A percentile compares a stretch with the other conserved stretches of the same genome.
phyloP scores from a whole-genome alignment of 2,329 filamentous ascomycete species.

The Aspergillus sp. region DNA sequence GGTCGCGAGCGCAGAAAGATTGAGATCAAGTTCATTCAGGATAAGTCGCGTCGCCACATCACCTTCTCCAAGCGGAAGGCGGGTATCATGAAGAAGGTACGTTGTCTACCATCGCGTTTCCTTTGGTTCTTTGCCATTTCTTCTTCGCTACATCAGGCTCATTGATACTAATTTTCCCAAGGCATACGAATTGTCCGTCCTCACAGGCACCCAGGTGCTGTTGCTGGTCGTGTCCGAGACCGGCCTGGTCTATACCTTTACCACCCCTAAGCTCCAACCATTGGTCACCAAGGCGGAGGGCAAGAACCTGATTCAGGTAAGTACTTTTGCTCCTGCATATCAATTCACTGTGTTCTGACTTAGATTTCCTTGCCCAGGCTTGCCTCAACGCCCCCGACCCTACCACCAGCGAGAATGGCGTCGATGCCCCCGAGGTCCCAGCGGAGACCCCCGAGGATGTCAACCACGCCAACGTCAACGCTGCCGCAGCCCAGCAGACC shows the following conservation, averaged over 20 bases:
- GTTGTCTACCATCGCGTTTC: conserved; percentile 31
- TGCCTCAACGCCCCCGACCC: conserved; percentile 96
- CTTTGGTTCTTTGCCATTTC: conserved; percentile 1
- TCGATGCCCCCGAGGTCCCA: conserved; percentile 62
- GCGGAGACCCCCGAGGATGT: conserved; percentile 92
- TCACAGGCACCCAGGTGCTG: conserved; percentile 95
- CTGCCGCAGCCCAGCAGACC: conserved; percentile 50
- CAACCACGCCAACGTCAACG: conserved; percentile 65
- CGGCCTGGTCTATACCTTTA: conserved; percentile 95
- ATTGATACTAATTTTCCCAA: conserved; percentile 33
- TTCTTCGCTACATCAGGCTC: neutral
- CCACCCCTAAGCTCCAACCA: conserved; percentile 94
- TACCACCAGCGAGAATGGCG: conserved; percentile 71
- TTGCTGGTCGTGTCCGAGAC: conserved; percentile 96
- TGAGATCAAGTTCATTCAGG: conserved; percentile 99
- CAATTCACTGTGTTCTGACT: conserved; percentile 1
- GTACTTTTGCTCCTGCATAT: conserved; percentile 19
- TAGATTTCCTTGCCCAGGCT: conserved; percentile 53
- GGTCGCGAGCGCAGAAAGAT: conserved; percentile 98
- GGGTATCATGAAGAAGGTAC: conserved; percentile 99
- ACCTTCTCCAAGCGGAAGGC: conserved; percentile 99
- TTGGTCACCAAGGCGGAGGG: conserved; percentile 97
- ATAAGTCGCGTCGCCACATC: conserved; percentile 98
- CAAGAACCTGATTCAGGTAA: conserved; percentile 98
- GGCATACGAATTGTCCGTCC: conserved; percentile 95